Evolutionary conservation across 2,329 filamentous ascomycete species (phyloP), one percentile per base, ranked within the genome.

Genomic region (Grosmannia clavigera): DNA sequence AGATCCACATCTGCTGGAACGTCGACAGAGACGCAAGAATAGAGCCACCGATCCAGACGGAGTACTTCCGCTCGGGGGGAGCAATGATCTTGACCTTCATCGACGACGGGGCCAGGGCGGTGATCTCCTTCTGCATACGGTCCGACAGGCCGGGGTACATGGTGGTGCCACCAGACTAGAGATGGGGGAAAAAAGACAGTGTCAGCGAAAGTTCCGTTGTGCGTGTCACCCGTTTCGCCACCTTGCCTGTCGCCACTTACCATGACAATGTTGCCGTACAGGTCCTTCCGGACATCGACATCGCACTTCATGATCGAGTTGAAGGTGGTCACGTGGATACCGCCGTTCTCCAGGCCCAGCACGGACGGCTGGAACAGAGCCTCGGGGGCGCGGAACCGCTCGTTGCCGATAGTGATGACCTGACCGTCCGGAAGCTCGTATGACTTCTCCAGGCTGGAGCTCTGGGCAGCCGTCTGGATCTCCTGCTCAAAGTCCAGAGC

Each of bases 1-100:
- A 99, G 87, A 99, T 97, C 94, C 94, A 99, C 94, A 99, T 99
- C 83, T 99, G 94, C 85, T 99, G 94, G 92, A 99, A 99, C 79
- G 94, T 99, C 70, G 94, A 99, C 73, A 99, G 89, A 67, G 94
- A 99, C 71, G 94, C 94, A 74, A 99, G 82, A 81, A 99, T 99
- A 78, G 94, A 99, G 86, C 94, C 94, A 94, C 94, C 94, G 78
- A 99, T 99, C 94, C 94, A 99, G 84, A 99, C 94, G 67, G 94
- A 97, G 90, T 99, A 99, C 86, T 99, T 99, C 81, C 94, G 90
- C 89, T 99, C 94, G 70, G 94, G 94, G 71, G 94, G 94, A 81
- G 94, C 94, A 76, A 99, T 97, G 81, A 99, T 97, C 90, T 97
- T 97, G 86, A 99, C 92, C 90, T 97, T 97, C 94, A 99, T 97